Evolutionary conservation across 2,329 filamentous ascomycete genomes (phyloP), one percentile per base, ranked within the genome.

Genomic region (Pseudogymnoascus sp.): DNA sequence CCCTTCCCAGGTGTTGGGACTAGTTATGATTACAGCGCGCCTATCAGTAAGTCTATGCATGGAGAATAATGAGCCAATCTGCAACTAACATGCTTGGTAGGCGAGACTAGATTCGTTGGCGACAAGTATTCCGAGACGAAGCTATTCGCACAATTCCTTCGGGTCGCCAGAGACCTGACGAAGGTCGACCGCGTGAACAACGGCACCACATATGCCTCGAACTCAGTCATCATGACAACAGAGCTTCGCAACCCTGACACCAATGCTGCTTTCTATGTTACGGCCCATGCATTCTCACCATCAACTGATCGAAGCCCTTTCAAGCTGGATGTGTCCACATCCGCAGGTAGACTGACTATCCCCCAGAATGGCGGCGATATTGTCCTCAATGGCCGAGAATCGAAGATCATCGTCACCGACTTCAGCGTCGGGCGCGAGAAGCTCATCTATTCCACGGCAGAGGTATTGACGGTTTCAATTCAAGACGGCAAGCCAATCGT

Each of bases 121-220:
- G 79, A 78, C 68, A 87, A 87, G 69, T 87, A 82, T 69, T 83
- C 83, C 64, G 85, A 87, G 72, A 86, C 83, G 0, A 87, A 87
- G 71, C 77, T 86, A 21, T 73, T 86, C 29, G 81, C 81, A 1
- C 70, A 86, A 65, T 87, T 87, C 69, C 84, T 83, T 0, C 78
- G 83, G 31, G 78, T 81, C 42, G 84, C 85, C 2, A 76, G 78
- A 21, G 83, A 85, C 62, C 73, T 87, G 47, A 80, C 82, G 0
- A 78, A 81, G 67, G 84, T 83, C 0, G 79, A 86, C 62, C 74
- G 80, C 5, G 67, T 79, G 10, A 77, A 73, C 2, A 80, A 82
- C 68, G 79, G 77, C 31, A 83, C 78, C 2, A 73, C 71, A 8
- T 83, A 82, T 64, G 77, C 82, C 0, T 80, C 77, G 7, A 86